Evolutionary conservation across 2,329 filamentous ascomycete species (phyloP).

Genomic region (Escovopsis sp.): DNA sequence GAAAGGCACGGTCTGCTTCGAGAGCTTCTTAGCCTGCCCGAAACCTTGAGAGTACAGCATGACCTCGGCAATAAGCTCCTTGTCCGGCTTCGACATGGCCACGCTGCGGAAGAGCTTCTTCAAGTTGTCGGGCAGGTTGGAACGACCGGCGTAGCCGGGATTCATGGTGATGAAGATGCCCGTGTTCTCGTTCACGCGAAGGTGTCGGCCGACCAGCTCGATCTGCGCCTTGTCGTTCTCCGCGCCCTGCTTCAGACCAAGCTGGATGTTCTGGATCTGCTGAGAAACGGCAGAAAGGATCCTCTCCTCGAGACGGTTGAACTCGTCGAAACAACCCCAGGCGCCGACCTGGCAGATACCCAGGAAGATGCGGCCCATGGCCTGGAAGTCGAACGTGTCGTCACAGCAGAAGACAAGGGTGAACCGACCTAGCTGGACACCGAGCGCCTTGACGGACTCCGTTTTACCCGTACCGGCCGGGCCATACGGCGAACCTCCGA

Average conservation of each 20-base stretch:
- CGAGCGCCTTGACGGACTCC: constrained; percentile 95
- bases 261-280: constrained; percentile 98
- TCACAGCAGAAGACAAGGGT: constrained; percentile 99
- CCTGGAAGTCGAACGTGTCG: constrained; percentile 98
- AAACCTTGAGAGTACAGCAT: constrained; percentile 99
- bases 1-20: constrained; percentile 93
- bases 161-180: constrained; percentile 99
- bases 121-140: constrained; percentile 93
- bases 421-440: constrained; percentile 90
- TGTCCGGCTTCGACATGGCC: constrained; percentile 99
- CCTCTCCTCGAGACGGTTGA: constrained; percentile 95
- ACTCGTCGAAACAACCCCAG: constrained; percentile 99
- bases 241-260: constrained; percentile 74
- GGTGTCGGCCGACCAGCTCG: constrained; percentile 80
- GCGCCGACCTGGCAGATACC: constrained; percentile 98
- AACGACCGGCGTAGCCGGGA: constrained; percentile 93
- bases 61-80: constrained; percentile 97
- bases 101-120: constrained; percentile 99
- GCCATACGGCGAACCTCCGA: constrained; percentile 94
- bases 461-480: constrained; percentile 98
- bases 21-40: constrained; percentile 85
- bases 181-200: constrained; percentile 82
- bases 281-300: constrained; percentile 97
- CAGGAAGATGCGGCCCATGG: constrained; percentile 98
- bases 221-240: constrained; percentile 80